These are phyloP conservation scores for Theobroma cacao DNA, from an alignment of 345 rosid species.

Conservation along the genomic window DNA sequence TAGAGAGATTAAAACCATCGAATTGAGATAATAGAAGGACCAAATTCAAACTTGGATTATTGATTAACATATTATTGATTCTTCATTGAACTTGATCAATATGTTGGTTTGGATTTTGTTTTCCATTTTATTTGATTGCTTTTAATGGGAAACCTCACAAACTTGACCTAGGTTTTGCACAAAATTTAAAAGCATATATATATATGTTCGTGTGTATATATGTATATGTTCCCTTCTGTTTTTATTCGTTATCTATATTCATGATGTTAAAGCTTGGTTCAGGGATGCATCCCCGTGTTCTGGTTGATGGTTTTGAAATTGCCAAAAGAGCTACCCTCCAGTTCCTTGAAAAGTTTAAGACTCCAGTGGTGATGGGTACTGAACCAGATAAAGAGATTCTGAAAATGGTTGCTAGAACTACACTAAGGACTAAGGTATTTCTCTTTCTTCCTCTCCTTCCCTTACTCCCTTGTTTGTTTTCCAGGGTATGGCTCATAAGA, in stretches of 20 bases:
- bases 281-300: conserved; percentile 99
- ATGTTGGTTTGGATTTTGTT: too few species aligned
- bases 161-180: not conserved
- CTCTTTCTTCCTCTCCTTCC: not conserved
- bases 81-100: too few species aligned
- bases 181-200: too few species aligned
- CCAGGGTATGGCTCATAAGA: not conserved
- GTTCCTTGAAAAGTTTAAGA: conserved; percentile 89
- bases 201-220: too few species aligned
- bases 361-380: conserved; percentile 88
- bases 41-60: too few species aligned
- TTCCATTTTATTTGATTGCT: not conserved
- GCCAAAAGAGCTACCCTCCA: conserved; percentile 94
- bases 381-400: conserved; percentile 96
- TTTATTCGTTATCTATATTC: not conserved
- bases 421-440: conserved; percentile 86
- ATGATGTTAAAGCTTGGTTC: not conserved
- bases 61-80: too few species aligned
- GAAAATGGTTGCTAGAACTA: conserved; percentile 96
- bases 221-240: not conserved
- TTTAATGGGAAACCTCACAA: not conserved
- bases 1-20: too few species aligned
- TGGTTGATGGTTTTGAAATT: conserved; percentile 97
- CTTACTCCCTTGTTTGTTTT: not conserved
- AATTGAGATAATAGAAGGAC: too few species aligned